Conservation (phyloP, 768 basidiomycete species). For the Mycena belliarum region DNA sequence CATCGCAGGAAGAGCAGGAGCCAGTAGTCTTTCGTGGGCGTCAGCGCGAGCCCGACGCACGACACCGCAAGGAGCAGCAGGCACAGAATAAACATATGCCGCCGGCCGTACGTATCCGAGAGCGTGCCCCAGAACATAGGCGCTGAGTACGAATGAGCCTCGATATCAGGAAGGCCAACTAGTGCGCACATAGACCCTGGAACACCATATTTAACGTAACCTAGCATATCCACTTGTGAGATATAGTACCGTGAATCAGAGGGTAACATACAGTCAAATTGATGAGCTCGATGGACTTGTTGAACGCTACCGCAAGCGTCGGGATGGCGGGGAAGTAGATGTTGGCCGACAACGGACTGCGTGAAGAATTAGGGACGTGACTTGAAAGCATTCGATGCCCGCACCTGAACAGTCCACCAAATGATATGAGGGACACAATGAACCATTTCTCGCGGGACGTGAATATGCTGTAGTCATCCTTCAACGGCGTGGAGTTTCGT, state of each 20-base stretch:
- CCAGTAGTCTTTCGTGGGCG: slow-evolving; percentile 67
- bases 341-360: slow-evolving; percentile 69
- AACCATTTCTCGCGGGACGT: slow-evolving; percentile 24
- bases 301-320: slow-evolving; percentile 58
- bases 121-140: slow-evolving; percentile 73
- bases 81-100: slow-evolving; percentile 64
- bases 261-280: slow-evolving; percentile 55
- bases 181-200: slow-evolving; percentile 56
- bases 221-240: slow-evolving; percentile 17
- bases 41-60: slow-evolving; percentile 60
- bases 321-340: slow-evolving; percentile 85
- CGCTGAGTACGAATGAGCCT: slow-evolving; percentile 32
- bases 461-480: slow-evolving; percentile 21
- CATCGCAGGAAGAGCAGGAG: slow-evolving; percentile 75
- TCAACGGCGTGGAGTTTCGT: neutral
- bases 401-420: slow-evolving; percentile 23
- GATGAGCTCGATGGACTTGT: slow-evolving; percentile 69
- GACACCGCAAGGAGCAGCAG: slow-evolving; percentile 62
- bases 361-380: neutral
- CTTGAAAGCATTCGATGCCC: too few species aligned
- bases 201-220: slow-evolving; percentile 75
- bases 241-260: neutral
- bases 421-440: slow-evolving; percentile 21
- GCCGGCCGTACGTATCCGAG: slow-evolving; percentile 66
- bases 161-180: neutral